Evolutionary conservation across 495 filamentous ascomycete species (phyloP), one percentile per base, ranked within the genome.

Genomic region (Oidiodendron maius): DNA sequence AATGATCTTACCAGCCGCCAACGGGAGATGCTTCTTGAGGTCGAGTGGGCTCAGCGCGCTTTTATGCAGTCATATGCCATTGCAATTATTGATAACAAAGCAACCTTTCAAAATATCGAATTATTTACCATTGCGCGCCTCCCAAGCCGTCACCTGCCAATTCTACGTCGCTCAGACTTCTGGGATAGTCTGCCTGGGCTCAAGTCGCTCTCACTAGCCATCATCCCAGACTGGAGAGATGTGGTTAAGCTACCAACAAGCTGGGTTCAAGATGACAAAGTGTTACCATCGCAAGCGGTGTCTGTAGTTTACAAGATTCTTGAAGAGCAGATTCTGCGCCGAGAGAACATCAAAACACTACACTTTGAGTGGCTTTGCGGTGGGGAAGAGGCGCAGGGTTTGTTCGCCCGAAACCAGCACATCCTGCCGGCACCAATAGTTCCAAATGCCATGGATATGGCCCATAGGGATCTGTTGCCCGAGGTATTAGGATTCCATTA

Each of bases 1-100:
- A 60, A 61, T 36, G 49, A 68, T 23, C 63, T 80, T 3, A 72
- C 69, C 2, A 62, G 63, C n/a, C 58, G 70, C 4, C 78, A 83
- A 59, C 70, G 63, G 30, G 74, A 80, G 54, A 77, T 78, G 74
- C 55, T 83, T 9, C 58, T 76, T 20, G 75, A 81, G 54, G 74
- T 71, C 15, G 67, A 75, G 22, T 76, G 77, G 70, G 77, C 78
- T 4, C 77, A 83, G 49, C 54, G 66, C 18, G 78, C 77, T 3
- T 77, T 83, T 35, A 60, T 83, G 18, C 68, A 71, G 11, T 75
- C 76, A 2, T 81, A 78, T 52, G 64, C 71, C 46, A 62, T 80
- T 18, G 64, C 77, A 3, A 54, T 79, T 16, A 64, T 74, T 3
- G 75, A 78, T 44, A 77, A 77, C 24, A 52, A 62, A 5, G 16